These are phyloP conservation scores for Capsella rubella DNA, from an alignment of 441 rosid genomes.

Conservation along the genomic window DNA sequence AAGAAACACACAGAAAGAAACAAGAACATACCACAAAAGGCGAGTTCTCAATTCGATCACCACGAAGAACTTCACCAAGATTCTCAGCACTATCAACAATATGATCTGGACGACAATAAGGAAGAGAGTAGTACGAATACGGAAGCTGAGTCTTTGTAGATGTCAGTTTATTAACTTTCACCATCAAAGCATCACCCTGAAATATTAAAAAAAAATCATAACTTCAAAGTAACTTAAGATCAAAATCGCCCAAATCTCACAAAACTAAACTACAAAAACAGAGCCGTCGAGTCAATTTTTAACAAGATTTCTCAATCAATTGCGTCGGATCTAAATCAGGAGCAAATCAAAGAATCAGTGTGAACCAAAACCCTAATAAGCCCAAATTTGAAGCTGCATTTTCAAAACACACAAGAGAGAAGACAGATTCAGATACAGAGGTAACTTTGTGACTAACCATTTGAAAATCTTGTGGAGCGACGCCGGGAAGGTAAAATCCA, in stretches of 20 bases:
- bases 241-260: not conserved
- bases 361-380: not conserved
- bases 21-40: slow-evolving; percentile 69
- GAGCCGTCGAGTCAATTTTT: not conserved
- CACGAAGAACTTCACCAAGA: slow-evolving; percentile 96
- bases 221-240: not conserved
- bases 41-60: slow-evolving; percentile 95
- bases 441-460: slow-evolving; percentile 49
- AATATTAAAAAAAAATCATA: slow-evolving; percentile 12
- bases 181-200: slow-evolving; percentile 84
- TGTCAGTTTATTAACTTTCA: slow-evolving; percentile 91
- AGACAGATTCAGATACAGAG: not conserved
- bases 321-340: slow-evolving; percentile 10
- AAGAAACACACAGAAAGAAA: slow-evolving; percentile 17
- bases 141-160: slow-evolving; percentile 98
- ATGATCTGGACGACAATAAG: slow-evolving; percentile 62
- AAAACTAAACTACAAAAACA: not conserved
- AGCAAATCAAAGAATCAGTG: not conserved
- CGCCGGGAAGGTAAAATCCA: slow-evolving; percentile 94
- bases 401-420: slow-evolving; percentile 1
- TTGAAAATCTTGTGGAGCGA: slow-evolving; percentile 82
- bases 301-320: not conserved
- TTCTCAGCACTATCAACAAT: slow-evolving; percentile 92
- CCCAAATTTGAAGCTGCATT: not conserved
- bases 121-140: slow-evolving; percentile 83